These are phyloP conservation scores for Globisporangium perplexum DNA, from an alignment of 352 stramenopile genomes.

Conservation along the genomic window DNA sequence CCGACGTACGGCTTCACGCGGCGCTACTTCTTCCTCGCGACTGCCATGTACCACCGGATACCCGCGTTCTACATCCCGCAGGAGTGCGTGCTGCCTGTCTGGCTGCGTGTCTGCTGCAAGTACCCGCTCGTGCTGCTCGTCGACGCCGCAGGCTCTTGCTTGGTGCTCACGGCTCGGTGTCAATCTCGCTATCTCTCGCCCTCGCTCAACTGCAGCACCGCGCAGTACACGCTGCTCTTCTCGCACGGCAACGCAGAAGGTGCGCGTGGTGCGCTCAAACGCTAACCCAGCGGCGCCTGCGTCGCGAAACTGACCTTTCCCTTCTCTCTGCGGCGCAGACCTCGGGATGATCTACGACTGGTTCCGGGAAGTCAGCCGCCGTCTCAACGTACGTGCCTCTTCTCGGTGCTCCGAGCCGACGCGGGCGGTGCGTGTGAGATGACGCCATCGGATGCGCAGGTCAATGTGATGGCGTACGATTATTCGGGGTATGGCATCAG, in stretches of 20 bases:
- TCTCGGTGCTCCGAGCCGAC: too few relatives aligned
- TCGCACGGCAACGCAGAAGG: constrained; percentile 96
- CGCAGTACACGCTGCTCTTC: constrained; percentile 94
- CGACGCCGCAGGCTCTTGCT: neutral
- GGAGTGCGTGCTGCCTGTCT: constrained; percentile 51
- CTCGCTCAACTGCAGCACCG: constrained; percentile 44
- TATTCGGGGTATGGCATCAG: constrained; percentile 98
- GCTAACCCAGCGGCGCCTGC: too few relatives aligned
- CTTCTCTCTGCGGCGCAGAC: constrained; percentile 39
- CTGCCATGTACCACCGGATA: constrained; percentile 84
- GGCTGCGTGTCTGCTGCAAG: neutral
- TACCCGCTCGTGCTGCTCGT: neutral
- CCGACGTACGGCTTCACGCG: constrained; percentile 70
- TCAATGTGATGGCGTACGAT: constrained; percentile 91
- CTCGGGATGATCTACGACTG: constrained; percentile 97
- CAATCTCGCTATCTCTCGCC: neutral
- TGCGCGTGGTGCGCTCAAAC: constrained; percentile 16
- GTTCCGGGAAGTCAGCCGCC: constrained; percentile 91
- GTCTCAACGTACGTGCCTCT: constrained; percentile 50
- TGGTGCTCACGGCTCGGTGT: neutral
- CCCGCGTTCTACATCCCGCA: constrained; percentile 94
- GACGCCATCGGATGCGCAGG: too few relatives aligned
- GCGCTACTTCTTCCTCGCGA: constrained; percentile 94
- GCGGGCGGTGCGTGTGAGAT: too few relatives aligned
- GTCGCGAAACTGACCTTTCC: neutral